These are phyloP conservation scores for Amaranthus palmeri DNA, from an alignment of 148 eudicot genomes.

Conservation along the genomic window DNA sequence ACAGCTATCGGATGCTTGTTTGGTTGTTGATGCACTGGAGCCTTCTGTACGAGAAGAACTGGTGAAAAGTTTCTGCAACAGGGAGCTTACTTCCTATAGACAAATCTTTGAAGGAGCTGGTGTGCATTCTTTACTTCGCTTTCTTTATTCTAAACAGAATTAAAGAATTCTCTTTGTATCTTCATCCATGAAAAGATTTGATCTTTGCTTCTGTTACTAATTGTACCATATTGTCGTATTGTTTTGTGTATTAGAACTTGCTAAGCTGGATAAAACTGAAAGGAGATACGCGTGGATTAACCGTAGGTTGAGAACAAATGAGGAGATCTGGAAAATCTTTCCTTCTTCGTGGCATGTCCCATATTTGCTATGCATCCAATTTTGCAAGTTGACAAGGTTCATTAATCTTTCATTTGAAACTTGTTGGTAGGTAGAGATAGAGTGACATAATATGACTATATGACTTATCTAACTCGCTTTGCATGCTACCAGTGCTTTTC, in stretches of 20 bases:
- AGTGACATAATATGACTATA: background rate
- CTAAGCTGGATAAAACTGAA: slow-evolving; percentile 96
- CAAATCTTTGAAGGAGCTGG: slow-evolving; percentile 99
- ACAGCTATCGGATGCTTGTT: slow-evolving; percentile 95
- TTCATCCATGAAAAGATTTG: background rate
- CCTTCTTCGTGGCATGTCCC: slow-evolving; percentile 95
- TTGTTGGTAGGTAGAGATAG: background rate
- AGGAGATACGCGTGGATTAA: slow-evolving; percentile 99
- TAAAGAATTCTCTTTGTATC: background rate
- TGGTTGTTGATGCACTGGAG: slow-evolving; percentile 97
- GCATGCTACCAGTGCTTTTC: slow-evolving; percentile 5
- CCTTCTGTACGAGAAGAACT: slow-evolving; percentile 97
- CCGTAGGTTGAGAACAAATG: slow-evolving; percentile 92
- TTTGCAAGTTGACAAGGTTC: slow-evolving; percentile 96
- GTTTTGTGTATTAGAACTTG: slow-evolving; percentile 50
- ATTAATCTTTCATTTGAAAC: slow-evolving; percentile 2
- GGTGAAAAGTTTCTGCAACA: slow-evolving; percentile 82
- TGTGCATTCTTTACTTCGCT: slow-evolving; percentile 23
- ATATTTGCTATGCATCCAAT: slow-evolving; percentile 92
- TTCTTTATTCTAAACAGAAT: background rate
- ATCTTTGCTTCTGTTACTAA: slow-evolving; percentile 4
- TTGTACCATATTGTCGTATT: background rate
- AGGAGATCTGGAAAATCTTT: slow-evolving; percentile 97
- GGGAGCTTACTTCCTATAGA: slow-evolving; percentile 93
- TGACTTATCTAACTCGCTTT: too few species aligned